A percentile compares a stretch with the other conserved stretches of the same genome.
Conservation (phyloP, 192 early-diverging fungal species). For the Obelidium mucronatum region DNA sequence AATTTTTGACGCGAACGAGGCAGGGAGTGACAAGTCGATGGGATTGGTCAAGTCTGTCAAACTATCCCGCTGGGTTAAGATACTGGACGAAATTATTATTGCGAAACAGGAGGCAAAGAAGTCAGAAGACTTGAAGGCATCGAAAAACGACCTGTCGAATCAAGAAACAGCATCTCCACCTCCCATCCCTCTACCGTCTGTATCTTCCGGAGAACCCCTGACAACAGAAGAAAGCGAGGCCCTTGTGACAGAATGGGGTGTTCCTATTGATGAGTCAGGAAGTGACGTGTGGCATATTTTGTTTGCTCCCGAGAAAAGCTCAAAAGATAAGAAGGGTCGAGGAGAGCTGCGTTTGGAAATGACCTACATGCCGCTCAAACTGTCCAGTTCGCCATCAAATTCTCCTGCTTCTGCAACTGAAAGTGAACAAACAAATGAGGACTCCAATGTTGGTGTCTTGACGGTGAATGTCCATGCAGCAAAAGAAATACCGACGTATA, state of each 20-base stretch:
- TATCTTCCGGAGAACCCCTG: conserved; percentile 26
- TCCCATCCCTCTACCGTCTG: background rate
- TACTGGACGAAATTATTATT: conserved; percentile 35
- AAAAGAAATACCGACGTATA: conserved; percentile 47
- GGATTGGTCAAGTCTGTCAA: conserved; percentile 58
- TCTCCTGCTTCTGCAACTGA: background rate
- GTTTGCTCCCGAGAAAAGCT: background rate
- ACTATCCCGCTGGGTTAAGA: conserved; percentile 53
- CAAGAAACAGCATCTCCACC: background rate
- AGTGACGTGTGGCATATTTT: conserved; percentile 43
- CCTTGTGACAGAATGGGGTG: conserved; percentile 58
- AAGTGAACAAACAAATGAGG: too few relatives aligned
- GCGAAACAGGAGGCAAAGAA: background rate
- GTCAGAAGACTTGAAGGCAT: background rate
- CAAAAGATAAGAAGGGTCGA: conserved; percentile 3
- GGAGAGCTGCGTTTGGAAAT: conserved; percentile 33
- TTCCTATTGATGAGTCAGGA: conserved; percentile 44
- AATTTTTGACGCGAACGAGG: conserved; percentile 80
- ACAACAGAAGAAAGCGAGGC: conserved; percentile 44
- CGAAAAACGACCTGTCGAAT: too few relatives aligned
- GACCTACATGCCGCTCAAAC: conserved; percentile 6
- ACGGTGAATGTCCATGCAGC: conserved; percentile 49
- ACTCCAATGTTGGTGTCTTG: conserved; percentile 57
- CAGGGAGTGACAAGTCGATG: conserved; percentile 74
- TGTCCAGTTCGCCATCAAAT: background rate